A percentile compares a stretch with the other conserved stretches of the same genome.
These are phyloP conservation scores for Sporisorium iseilematis-ciliati DNA, from an alignment of 1,284 basidiomycete species.

Conservation along the genomic window DNA sequence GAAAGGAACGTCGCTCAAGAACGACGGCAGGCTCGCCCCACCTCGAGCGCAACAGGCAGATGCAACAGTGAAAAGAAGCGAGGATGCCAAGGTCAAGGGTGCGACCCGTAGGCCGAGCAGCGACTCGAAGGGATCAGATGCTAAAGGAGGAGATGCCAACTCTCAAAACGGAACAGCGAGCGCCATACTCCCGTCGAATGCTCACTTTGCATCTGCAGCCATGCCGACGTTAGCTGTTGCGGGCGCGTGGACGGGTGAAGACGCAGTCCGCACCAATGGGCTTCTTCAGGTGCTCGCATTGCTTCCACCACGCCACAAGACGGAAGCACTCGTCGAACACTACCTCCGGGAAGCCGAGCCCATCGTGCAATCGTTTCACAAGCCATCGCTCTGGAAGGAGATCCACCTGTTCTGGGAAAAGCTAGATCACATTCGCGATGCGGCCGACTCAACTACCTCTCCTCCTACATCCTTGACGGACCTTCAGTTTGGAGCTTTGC, in stretches of 20 bases:
- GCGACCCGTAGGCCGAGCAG: background rate
- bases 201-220: constrained; percentile 16
- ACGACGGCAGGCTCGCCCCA: constrained; percentile 2
- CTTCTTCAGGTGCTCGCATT: constrained; percentile 24
- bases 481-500: constrained; percentile 39
- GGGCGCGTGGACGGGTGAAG: background rate
- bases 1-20: constrained; percentile 25
- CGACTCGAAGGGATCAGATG: background rate
- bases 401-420: constrained; percentile 34
- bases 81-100: background rate
- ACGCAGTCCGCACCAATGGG: background rate
- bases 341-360: constrained; percentile 48
- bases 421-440: constrained; percentile 12
- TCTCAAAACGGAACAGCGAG: background rate
- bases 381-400: constrained; percentile 32
- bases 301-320: constrained; percentile 35
- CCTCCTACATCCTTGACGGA: constrained; percentile 17
- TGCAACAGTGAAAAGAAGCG: background rate
- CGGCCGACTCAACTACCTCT: background rate
- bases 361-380: constrained; percentile 36
- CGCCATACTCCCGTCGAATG: background rate
- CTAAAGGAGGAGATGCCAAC: background rate
- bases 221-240: constrained; percentile 23
- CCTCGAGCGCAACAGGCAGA: background rate
- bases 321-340: constrained; percentile 31